These are phyloP conservation scores for Beta vulgaris DNA, from an alignment of 148 eudicot species.

Conservation along the genomic window DNA sequence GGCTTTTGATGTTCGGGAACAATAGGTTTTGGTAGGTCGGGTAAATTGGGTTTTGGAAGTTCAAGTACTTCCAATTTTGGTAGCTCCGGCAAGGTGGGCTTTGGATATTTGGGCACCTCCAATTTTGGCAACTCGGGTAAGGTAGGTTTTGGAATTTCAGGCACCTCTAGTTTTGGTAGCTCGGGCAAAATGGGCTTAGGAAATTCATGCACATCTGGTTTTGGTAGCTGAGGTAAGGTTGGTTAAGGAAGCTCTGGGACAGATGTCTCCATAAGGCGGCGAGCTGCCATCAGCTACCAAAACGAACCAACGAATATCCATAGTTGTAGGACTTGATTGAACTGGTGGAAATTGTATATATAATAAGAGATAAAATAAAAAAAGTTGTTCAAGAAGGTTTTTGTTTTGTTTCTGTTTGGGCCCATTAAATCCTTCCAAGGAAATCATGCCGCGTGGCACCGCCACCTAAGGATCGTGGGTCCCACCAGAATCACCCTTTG, in stretches of 20 bases:
- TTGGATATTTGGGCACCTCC: neutral
- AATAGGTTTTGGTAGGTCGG: conserved; percentile 15
- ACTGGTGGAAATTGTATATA: neutral
- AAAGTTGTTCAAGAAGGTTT: neutral
- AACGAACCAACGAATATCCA: neutral
- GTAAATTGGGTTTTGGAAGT: neutral
- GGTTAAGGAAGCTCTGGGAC: neutral
- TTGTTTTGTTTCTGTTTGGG: no score
- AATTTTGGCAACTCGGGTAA: neutral
- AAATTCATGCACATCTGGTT: conserved; percentile 13
- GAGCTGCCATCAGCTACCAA: conserved; percentile 10
- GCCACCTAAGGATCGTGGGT: no score
- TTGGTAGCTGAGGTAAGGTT: neutral
- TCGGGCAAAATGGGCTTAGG: conserved; percentile 15
- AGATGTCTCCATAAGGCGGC: conserved; percentile 23
- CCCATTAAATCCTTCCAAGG: no score
- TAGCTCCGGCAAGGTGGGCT: neutral
- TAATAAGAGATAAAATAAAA: neutral
- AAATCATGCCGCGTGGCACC: no score
- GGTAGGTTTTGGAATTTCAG: conserved; percentile 1
- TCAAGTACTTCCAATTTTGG: neutral
- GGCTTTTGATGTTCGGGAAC: conserved; percentile 14
- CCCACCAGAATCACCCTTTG: no score
- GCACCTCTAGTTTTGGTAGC: conserved; percentile 11
- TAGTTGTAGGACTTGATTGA: neutral